These are phyloP conservation scores for Peronosclerospora sorghi DNA, from an alignment of 352 stramenopile genomes.

Conservation along the genomic window DNA sequence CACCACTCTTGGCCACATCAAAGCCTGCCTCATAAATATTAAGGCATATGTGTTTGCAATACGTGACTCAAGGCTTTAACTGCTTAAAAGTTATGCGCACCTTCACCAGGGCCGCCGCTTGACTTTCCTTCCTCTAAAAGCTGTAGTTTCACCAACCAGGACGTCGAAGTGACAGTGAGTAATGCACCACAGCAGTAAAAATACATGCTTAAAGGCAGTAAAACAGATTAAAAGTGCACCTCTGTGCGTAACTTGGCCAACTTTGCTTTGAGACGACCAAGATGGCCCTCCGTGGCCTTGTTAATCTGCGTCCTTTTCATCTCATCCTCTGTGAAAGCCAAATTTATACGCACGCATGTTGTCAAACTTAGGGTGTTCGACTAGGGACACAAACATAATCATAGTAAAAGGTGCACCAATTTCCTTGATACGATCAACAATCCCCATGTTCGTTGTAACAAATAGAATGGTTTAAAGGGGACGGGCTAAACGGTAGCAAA, in stretches of 20 bases:
- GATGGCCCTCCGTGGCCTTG: conserved; percentile 88
- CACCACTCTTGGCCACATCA: conserved; percentile 90
- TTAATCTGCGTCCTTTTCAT: conserved; percentile 98
- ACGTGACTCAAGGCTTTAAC: background rate
- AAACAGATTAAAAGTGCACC: conserved; percentile 14
- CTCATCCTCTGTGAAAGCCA: conserved; percentile 75
- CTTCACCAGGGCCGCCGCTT: conserved; percentile 65
- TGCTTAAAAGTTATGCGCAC: conserved; percentile 12
- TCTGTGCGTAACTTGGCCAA: conserved; percentile 98
- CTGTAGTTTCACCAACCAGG: conserved; percentile 22
- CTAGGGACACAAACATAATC: background rate
- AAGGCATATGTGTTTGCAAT: background rate
- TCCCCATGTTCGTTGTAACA: conserved; percentile 79
- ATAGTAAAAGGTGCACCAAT: conserved; percentile 55
- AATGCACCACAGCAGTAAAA: background rate
- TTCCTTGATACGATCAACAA: conserved; percentile 90
- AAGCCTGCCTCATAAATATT: conserved; percentile 54
- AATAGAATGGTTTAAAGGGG: too few species aligned
- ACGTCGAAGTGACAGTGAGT: background rate
- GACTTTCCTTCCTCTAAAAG: conserved; percentile 76
- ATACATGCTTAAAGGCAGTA: background rate
- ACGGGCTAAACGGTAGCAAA: too few species aligned
- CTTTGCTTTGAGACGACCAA: conserved; percentile 96
- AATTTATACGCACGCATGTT: conserved; percentile 1
- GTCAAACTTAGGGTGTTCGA: background rate